These are phyloP conservation scores for Balakata baccata DNA, from an alignment of 345 rosid genomes.

Conservation along the genomic window DNA sequence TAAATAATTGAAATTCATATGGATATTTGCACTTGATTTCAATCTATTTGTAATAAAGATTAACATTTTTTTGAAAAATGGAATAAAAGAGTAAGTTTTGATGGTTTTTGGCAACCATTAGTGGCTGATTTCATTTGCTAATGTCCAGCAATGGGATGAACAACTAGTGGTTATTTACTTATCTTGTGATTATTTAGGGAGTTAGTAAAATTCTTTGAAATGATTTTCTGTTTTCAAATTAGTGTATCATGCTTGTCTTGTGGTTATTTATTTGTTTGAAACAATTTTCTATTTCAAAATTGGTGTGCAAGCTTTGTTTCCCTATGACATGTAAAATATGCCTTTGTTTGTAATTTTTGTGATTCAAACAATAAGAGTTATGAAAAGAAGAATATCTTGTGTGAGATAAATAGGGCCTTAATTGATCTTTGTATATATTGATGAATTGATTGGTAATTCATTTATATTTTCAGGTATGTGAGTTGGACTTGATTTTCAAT, in stretches of 20 bases:
- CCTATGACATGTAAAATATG: background rate
- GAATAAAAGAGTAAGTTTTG: no score
- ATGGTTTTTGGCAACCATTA: no score
- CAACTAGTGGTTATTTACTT: background rate
- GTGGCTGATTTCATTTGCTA: background rate
- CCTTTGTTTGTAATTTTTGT: background rate
- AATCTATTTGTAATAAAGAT: background rate
- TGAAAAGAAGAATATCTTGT: background rate
- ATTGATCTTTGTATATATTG: background rate
- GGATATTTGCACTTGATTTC: background rate
- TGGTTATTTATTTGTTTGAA: no score
- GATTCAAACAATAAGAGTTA: background rate
- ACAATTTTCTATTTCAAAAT: no score
- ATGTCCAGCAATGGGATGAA: background rate
- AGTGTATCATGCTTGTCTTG: background rate
- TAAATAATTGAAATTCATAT: background rate
- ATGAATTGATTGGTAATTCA: background rate
- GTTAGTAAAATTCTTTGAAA: background rate
- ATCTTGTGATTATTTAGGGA: background rate
- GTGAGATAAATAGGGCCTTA: background rate
- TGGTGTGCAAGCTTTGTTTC: background rate
- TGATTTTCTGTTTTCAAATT: background rate
- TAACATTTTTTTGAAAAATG: background rate
- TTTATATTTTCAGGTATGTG: conserved; percentile 61
- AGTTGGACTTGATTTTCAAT: conserved; percentile 91